These are phyloP conservation scores for Leccinum subgranulosum DNA, from an alignment of 768 basidiomycete genomes.

Conservation along the genomic window DNA sequence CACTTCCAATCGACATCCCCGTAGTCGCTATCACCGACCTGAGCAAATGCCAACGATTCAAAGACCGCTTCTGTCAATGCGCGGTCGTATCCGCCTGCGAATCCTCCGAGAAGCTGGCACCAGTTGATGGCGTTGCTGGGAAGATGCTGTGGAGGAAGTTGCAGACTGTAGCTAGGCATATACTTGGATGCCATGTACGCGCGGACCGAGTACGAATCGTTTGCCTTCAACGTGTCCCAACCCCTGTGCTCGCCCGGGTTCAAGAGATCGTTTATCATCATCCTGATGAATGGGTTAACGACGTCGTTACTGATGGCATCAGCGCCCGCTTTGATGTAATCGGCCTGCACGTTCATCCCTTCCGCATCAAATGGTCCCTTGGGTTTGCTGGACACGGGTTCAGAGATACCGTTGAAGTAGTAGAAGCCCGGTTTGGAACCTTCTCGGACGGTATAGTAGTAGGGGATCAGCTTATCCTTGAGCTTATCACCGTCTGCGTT, in stretches of 20 bases:
- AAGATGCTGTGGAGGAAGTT: conserved; percentile 18
- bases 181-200: conserved; percentile 24
- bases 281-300: conserved; percentile 19
- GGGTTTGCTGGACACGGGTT: neutral
- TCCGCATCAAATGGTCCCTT: conserved; percentile 6
- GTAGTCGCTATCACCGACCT: neutral
- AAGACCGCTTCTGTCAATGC: conserved; percentile 36
- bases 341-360: conserved; percentile 4
- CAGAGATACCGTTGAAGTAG: conserved; percentile 9
- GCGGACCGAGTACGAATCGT: conserved; percentile 32
- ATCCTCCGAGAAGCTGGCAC: conserved; percentile 30
- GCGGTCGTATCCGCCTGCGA: conserved; percentile 33
- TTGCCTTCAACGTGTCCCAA: conserved; percentile 26
- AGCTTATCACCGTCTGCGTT: conserved; percentile 14
- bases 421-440: conserved; percentile 10
- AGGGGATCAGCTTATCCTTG: conserved; percentile 23
- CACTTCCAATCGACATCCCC: conserved; percentile 27
- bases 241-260: conserved; percentile 9
- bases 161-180: conserved; percentile 18
- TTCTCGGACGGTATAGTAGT: conserved; percentile 10
- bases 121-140: conserved; percentile 29
- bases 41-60: conserved; percentile 25
- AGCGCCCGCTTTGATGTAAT: conserved; percentile 14
- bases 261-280: conserved; percentile 21
- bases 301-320: conserved; percentile 18